phyloP scores from a whole-genome alignment of 345 rosid species.

The Gossypium rotundifolium region DNA sequence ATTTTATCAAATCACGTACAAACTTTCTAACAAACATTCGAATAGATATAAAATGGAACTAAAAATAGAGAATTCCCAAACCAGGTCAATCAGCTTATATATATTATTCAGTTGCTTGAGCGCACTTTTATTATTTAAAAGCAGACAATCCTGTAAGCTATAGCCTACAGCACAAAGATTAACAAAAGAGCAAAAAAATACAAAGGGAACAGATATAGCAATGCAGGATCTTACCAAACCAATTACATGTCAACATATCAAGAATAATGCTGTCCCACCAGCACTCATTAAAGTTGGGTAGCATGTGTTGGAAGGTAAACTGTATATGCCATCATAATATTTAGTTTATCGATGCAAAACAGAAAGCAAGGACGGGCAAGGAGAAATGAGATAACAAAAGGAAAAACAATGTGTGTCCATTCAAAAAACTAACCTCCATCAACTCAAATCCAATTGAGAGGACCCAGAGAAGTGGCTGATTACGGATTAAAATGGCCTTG shows the following conservation, averaged over 20 bases:
- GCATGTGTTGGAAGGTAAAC: constrained; percentile 96
- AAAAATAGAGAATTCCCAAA: neutral
- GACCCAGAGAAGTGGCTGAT: constrained; percentile 96
- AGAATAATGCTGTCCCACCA: constrained; percentile 99
- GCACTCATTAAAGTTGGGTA: constrained; percentile 99
- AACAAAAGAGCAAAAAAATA: neutral
- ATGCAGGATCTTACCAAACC: constrained; percentile 76
- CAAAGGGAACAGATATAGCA: neutral
- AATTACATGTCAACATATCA: constrained; percentile 92
- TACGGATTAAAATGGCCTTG: constrained; percentile 90
- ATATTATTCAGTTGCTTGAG: neutral
- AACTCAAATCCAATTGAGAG: constrained; percentile 95
- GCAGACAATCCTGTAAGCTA: neutral
- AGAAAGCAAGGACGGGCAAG: neutral
- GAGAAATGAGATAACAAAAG: neutral
- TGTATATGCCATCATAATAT: constrained; percentile 28
- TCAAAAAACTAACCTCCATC: constrained; percentile 69
- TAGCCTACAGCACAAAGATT: neutral
- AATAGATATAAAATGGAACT: neutral
- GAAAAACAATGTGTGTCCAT: neutral
- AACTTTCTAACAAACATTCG: neutral
- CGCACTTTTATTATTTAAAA: neutral
- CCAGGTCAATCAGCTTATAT: neutral
- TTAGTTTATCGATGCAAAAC: constrained; percentile 10
- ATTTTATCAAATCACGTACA: neutral